These are phyloP conservation scores for Phytophthora nicotianae DNA, from an alignment of 352 stramenopile species.

Conservation along the genomic window DNA sequence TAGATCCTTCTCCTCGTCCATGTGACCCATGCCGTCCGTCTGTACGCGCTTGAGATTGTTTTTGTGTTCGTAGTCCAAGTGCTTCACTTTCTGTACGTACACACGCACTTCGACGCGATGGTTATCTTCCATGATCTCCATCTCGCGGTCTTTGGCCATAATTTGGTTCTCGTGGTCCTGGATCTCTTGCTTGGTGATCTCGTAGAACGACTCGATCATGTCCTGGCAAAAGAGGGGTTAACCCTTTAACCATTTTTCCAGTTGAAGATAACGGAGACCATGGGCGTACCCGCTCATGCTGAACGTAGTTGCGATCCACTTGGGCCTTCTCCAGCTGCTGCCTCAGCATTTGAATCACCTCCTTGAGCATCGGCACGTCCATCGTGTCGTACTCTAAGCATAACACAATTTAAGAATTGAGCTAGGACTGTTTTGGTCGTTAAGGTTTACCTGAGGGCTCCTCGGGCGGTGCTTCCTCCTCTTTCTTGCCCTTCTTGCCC, in stretches of 20 bases:
- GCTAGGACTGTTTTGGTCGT: background rate
- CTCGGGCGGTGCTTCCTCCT: slow-evolving; percentile 65
- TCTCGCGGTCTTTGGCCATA: slow-evolving; percentile 93
- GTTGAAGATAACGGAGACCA: slow-evolving; percentile 12
- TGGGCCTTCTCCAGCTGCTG: slow-evolving; percentile 92
- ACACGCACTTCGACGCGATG: slow-evolving; percentile 92
- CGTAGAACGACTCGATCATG: slow-evolving; percentile 95
- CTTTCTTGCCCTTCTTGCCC: slow-evolving; percentile 72
- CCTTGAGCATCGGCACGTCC: slow-evolving; percentile 93
- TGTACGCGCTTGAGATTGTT: slow-evolving; percentile 92
- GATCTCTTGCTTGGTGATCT: slow-evolving; percentile 94
- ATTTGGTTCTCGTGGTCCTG: slow-evolving; percentile 91
- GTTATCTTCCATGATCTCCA: slow-evolving; percentile 96
- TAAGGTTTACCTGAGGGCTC: slow-evolving; percentile 66
- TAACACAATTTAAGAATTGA: background rate
- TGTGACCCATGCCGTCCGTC: slow-evolving; percentile 61
- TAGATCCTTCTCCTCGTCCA: slow-evolving; percentile 80
- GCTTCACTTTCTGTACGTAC: slow-evolving; percentile 96
- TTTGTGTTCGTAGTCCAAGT: slow-evolving; percentile 95
- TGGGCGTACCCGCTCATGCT: slow-evolving; percentile 89
- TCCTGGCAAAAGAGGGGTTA: slow-evolving; percentile 55
- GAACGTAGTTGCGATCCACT: slow-evolving; percentile 94
- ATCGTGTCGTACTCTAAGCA: slow-evolving; percentile 91
- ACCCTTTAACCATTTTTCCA: slow-evolving; percentile 3
- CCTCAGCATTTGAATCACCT: slow-evolving; percentile 92